These are phyloP conservation scores for Tephrocybe rancida DNA, from an alignment of 768 basidiomycete genomes.

Conservation along the genomic window DNA sequence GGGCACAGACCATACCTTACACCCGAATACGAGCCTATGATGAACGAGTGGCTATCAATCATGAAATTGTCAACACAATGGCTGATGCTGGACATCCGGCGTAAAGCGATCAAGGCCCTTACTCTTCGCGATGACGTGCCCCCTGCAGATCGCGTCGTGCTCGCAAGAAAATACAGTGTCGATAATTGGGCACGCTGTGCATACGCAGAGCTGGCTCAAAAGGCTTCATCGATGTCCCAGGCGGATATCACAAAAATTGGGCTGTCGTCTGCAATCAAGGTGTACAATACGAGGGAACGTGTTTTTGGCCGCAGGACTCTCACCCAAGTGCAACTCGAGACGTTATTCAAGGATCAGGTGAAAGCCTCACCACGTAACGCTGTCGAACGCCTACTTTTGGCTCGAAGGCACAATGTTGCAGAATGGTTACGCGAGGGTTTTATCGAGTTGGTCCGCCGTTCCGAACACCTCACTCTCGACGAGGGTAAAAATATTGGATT, in stretches of 20 bases:
- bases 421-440: constrained; percentile 3
- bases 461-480: neutral
- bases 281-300: neutral
- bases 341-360: neutral
- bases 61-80: constrained; percentile 7
- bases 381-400: neutral
- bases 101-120: constrained; percentile 3
- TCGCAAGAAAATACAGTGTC: constrained; percentile 2
- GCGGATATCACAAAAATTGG: neutral
- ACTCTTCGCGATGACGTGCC: neutral
- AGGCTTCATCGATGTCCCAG: neutral
- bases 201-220: neutral
- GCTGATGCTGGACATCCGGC: constrained; percentile 9
- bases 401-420: neutral
- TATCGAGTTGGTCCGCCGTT: neutral
- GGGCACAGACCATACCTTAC: too few species aligned
- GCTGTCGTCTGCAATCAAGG: neutral
- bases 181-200: neutral
- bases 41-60: constrained; percentile 8
- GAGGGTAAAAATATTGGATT: constrained; percentile 1
- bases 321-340: too few species aligned
- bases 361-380: neutral
- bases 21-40: neutral
- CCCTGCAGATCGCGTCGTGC: neutral
- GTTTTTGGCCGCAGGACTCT: too few species aligned